phyloP scores from a whole-genome alignment of 441 rosid species.

The Flueggea neowawraea region DNA sequence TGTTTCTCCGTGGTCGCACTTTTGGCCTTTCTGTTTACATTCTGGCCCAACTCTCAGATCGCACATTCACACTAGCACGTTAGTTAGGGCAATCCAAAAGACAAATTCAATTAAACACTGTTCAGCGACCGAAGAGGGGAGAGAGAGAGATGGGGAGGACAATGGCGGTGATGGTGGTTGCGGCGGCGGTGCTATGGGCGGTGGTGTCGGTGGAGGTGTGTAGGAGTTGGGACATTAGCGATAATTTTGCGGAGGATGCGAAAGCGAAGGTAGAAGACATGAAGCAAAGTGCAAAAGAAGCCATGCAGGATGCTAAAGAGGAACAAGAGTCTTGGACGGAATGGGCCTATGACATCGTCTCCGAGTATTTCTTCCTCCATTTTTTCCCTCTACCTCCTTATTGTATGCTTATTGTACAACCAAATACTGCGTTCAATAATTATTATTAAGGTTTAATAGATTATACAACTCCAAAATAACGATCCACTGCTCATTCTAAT shows the following conservation, averaged over 20 bases:
- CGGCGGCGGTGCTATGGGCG: slow-evolving; percentile 13
- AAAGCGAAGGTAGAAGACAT: slow-evolving; percentile 4
- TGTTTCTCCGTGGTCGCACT: too few relatives aligned
- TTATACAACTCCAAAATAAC: too few relatives aligned
- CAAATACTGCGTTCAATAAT: too few relatives aligned
- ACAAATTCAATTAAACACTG: too few relatives aligned
- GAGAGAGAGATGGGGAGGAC: slow-evolving; percentile 19
- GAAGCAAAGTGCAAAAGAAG: slow-evolving; percentile 13
- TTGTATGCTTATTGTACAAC: too few relatives aligned
- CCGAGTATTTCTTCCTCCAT: slow-evolving; percentile 24
- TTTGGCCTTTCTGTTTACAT: too few relatives aligned
- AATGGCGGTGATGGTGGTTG: slow-evolving; percentile 1
- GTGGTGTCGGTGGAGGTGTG: slow-evolving; percentile 6
- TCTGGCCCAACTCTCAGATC: too few relatives aligned
- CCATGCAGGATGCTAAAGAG: slow-evolving; percentile 25
- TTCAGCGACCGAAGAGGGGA: too few relatives aligned
- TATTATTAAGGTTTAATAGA: too few relatives aligned
- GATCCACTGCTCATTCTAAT: too few relatives aligned
- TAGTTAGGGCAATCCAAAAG: too few relatives aligned
- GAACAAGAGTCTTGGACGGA: slow-evolving; percentile 25
- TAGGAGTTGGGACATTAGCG: slow-evolving; percentile 1
- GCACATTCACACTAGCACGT: too few relatives aligned
- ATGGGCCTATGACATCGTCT: slow-evolving; percentile 32
- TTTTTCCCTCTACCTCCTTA: background rate
- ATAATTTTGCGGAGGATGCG: slow-evolving; percentile 4